These are phyloP conservation scores for Microstegium vimineum DNA, from an alignment of 176 grass and related monocot genomes.

Conservation along the genomic window DNA sequence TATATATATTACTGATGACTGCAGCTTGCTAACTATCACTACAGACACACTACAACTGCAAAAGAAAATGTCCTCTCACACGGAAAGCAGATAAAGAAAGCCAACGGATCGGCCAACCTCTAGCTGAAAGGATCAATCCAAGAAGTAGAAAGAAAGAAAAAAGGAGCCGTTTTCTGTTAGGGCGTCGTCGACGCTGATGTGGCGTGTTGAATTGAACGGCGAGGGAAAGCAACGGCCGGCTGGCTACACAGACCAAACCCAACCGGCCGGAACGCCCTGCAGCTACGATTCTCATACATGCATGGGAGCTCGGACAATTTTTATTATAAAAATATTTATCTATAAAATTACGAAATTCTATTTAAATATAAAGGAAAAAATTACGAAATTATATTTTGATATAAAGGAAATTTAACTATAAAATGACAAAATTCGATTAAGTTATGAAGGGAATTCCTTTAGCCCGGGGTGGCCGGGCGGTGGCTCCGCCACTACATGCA, in stretches of 20 bases:
- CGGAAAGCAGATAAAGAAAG: neutral
- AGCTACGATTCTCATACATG: neutral
- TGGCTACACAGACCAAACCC: neutral
- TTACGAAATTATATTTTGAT: too few species aligned
- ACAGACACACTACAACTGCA: neutral
- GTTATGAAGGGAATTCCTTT: too few species aligned
- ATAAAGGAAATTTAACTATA: too few species aligned
- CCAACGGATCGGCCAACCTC: neutral
- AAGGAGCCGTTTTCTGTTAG: slow-evolving; percentile 25
- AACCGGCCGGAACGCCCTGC: slow-evolving; percentile 1
- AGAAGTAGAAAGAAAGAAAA: neutral
- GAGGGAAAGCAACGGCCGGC: neutral
- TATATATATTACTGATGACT: neutral
- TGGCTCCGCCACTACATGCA: too few species aligned
- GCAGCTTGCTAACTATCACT: neutral
- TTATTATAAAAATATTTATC: too few species aligned
- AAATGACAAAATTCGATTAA: too few species aligned
- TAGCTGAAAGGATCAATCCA: neutral
- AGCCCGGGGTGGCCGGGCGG: too few species aligned
- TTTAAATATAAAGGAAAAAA: too few species aligned
- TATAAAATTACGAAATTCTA: too few species aligned
- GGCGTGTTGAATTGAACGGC: neutral
- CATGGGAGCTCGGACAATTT: too few species aligned
- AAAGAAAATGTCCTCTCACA: neutral
- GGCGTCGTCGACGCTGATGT: neutral